Evolutionary conservation across 2,329 filamentous ascomycete genomes (phyloP).

Genomic region (Endoconidiophora polonica): DNA sequence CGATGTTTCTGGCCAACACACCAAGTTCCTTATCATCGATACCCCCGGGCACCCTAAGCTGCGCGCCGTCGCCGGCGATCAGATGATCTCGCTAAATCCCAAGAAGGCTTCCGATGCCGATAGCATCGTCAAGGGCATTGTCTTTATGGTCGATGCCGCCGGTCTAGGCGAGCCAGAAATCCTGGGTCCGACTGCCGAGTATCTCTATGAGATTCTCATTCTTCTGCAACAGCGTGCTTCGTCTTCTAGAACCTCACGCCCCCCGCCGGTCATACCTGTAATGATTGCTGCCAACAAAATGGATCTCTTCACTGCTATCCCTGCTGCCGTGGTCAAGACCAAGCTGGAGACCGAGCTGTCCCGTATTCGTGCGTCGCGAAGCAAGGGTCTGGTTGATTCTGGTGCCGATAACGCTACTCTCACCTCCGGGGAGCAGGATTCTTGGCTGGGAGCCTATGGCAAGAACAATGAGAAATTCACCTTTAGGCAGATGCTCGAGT

Average conservation of each 20-base stretch:
- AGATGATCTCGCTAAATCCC: slow-evolving; percentile 16
- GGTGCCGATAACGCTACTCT: slow-evolving; percentile 51
- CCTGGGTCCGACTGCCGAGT: slow-evolving; percentile 59
- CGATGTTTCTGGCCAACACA: slow-evolving; percentile 36
- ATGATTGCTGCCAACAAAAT: slow-evolving; percentile 88
- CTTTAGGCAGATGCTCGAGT: slow-evolving; percentile 71
- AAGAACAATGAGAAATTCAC: slow-evolving; percentile 48
- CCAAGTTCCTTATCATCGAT: slow-evolving; percentile 63
- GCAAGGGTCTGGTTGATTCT: slow-evolving; percentile 68
- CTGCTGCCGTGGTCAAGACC: slow-evolving; percentile 55
- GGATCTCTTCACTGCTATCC: slow-evolving; percentile 85
- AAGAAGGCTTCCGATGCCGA: slow-evolving; percentile 17
- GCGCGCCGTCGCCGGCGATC: slow-evolving; percentile 42
- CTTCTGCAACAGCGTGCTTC: slow-evolving; percentile 58
- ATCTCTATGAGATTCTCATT: slow-evolving; percentile 80
- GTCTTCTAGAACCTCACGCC: slow-evolving; percentile 27
- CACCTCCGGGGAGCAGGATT: slow-evolving; percentile 55
- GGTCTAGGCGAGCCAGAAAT: slow-evolving; percentile 41
- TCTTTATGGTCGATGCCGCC: slow-evolving; percentile 82
- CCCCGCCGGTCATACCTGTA: slow-evolving; percentile 47
- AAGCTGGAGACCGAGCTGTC: slow-evolving; percentile 68
- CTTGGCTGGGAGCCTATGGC: slow-evolving; percentile 69
- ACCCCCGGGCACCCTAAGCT: slow-evolving; percentile 95
- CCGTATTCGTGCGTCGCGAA: slow-evolving; percentile 57
- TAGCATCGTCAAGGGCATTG: slow-evolving; percentile 48